phyloP scores from a whole-genome alignment of 306 rosid species.

The Medicago truncatula region DNA sequence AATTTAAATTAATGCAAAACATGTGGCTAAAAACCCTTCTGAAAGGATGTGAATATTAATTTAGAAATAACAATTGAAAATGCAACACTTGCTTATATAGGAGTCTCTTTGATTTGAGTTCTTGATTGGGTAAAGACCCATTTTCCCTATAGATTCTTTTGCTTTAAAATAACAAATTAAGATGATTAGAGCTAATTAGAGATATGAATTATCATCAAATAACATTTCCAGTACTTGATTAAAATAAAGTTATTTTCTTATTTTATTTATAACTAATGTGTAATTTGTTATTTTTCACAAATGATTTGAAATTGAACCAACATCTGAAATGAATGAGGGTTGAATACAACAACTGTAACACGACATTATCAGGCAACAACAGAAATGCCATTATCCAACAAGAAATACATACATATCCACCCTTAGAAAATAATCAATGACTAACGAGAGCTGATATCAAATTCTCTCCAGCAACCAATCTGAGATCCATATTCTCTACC shows the following conservation, averaged over 20 bases:
- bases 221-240: neutral
- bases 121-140: too few species aligned
- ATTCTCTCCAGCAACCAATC: conserved; percentile 48
- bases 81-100: too few species aligned
- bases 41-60: too few species aligned
- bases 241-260: neutral
- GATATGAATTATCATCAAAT: neutral
- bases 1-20: too few species aligned
- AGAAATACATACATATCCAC: conserved; percentile 55
- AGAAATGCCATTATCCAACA: conserved; percentile 47
- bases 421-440: conserved; percentile 44
- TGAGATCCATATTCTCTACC: conserved; percentile 42
- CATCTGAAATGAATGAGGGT: conserved; percentile 51
- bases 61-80: too few species aligned
- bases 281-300: neutral
- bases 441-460: conserved; percentile 45
- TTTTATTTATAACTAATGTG: neutral
- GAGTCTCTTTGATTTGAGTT: too few species aligned
- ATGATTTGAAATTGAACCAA: conserved; percentile 10
- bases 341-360: conserved; percentile 44
- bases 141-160: too few species aligned
- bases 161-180: neutral
- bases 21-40: too few species aligned
- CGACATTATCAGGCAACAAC: conserved; percentile 40
- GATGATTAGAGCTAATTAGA: neutral